phyloP scores from a whole-genome alignment of 768 basidiomycete species.

The Kondoa subrosea region DNA sequence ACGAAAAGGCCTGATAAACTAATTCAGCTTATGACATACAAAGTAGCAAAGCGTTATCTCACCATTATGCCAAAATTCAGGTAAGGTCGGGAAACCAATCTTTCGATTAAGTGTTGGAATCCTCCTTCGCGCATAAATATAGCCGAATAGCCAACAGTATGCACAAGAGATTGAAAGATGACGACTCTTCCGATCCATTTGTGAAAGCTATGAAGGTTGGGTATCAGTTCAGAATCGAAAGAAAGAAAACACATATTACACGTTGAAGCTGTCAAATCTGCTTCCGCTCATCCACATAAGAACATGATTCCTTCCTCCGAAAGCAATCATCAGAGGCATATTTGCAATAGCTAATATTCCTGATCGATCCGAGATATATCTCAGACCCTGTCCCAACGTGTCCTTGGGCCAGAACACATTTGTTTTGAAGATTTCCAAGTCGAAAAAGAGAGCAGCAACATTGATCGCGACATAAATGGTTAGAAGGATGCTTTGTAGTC shows the following conservation, averaged over 20 bases:
- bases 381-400: background rate
- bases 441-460: background rate
- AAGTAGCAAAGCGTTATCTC: background rate
- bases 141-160: background rate
- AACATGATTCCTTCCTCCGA: background rate
- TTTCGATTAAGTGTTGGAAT: background rate
- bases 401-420: background rate
- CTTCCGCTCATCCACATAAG: background rate
- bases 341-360: background rate
- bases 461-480: background rate
- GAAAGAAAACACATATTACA: background rate
- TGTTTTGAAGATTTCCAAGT: background rate
- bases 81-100: background rate
- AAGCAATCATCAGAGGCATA: background rate
- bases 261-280: background rate
- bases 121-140: background rate
- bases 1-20: background rate
- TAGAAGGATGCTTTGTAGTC: background rate
- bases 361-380: background rate
- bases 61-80: background rate
- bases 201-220: background rate
- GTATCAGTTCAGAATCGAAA: background rate
- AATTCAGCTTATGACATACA: background rate
- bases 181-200: background rate
- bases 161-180: background rate